Percentiles rank a stretch among this genome's conserved stretches.
phyloP scores from a whole-genome alignment of 2,329 filamentous ascomycete species.

The Trichophyton verrucosum region DNA sequence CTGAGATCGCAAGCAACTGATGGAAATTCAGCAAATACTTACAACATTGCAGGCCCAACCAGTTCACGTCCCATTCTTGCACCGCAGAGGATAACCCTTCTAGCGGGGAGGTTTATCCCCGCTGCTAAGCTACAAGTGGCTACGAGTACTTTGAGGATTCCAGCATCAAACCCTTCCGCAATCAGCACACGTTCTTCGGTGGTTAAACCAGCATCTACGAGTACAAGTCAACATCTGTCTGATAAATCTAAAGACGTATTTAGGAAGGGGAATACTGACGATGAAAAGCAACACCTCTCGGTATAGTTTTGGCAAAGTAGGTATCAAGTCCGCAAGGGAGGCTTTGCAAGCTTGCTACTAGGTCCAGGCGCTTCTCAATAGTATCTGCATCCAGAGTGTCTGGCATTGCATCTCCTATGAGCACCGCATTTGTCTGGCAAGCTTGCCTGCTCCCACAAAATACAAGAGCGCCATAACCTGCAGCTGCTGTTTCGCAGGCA shows the following conservation, averaged over 20 bases:
- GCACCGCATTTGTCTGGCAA: slow-evolving; percentile 55
- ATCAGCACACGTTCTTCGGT: slow-evolving; percentile 63
- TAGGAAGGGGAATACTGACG: slow-evolving; percentile 37
- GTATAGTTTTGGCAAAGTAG: slow-evolving; percentile 51
- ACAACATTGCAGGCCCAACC: slow-evolving; percentile 65
- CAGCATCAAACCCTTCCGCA: slow-evolving; percentile 56
- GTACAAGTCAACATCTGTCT: slow-evolving; percentile 19
- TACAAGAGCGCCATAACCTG: slow-evolving; percentile 58
- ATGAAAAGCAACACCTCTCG: slow-evolving; percentile 61
- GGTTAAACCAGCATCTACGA: slow-evolving; percentile 42
- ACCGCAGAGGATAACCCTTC: slow-evolving; percentile 62
- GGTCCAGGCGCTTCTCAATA: slow-evolving; percentile 49
- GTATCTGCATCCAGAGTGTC: slow-evolving; percentile 35
- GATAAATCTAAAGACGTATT: not conserved
- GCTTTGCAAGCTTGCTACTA: slow-evolving; percentile 54
- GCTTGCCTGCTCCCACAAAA: slow-evolving; percentile 59
- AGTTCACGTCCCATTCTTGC: slow-evolving; percentile 64
- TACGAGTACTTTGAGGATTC: slow-evolving; percentile 56
- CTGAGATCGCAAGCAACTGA: not conserved
- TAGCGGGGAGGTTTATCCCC: slow-evolving; percentile 62
- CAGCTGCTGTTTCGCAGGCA: slow-evolving; percentile 54
- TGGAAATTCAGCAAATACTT: slow-evolving; percentile 15
- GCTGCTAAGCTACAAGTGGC: slow-evolving; percentile 72
- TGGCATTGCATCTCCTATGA: slow-evolving; percentile 57
- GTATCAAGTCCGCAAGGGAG: slow-evolving; percentile 55